Base-by-base conservation (phyloP, 208 protist genomes). In the Trypanosoma grayi region DNA sequence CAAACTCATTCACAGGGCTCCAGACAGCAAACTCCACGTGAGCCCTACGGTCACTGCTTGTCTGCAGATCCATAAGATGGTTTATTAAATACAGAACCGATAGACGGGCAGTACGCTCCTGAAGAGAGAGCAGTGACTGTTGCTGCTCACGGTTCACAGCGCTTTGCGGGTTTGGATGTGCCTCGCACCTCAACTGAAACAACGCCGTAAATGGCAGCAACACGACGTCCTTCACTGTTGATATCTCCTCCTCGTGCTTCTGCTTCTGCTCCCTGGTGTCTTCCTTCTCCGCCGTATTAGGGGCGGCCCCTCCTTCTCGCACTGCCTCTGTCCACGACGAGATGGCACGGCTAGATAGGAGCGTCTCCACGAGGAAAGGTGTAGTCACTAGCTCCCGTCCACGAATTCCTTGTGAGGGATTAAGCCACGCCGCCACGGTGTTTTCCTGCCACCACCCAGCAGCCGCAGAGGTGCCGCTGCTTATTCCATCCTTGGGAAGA, bases 21-120 rank as follows among this genome's bases (percentile, higher is more conserved):
- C 56, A 62, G 34, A 76, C 57, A 7, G 56, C 41, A 43, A 81
- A 25, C 50, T 62, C 54, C 30, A 71, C 47, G n/a, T 22, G n/a
- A 71, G 31, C 54, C 52, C 7, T 47, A 45, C 43, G 61, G 6
- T 50, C 52, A 34, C 53, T 53, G 5, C 44, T 46, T 2, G 20
- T 72, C 46, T 84, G 79, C 20, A 90, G 60, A 55, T 84, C 76
- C 55, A 90, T 61, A 0, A 85, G 51, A 34, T 86, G 70, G 46
- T 79, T 68, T 7, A 93, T 37, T 0, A 75, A 67, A 52, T 86
- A 77, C 20, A 93, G 54, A 48, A 79, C 55, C 4, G 78, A 52
- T 25, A 81, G 70, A 24, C 83, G 71, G 5, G 79, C 77, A 16
- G 65, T 67, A n/a, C 87, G 87, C 51, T 87, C 83, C 34, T 93